Conservation (phyloP, 1,284 basidiomycete genomes). For the Mycena sp. region DNA sequence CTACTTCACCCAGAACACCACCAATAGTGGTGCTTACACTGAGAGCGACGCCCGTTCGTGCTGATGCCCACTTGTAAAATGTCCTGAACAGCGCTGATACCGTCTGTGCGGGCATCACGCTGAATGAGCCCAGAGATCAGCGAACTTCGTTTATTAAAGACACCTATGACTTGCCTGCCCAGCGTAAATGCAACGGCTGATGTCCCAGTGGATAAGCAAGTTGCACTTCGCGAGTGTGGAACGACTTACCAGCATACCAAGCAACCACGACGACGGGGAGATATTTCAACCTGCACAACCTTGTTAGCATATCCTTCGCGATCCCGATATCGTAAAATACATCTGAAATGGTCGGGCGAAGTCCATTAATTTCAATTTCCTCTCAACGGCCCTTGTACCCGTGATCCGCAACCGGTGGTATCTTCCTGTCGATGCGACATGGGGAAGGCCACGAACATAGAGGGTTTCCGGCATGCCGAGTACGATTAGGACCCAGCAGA, state of each 20-base stretch:
- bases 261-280: slow-evolving; percentile 23
- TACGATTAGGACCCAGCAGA: slow-evolving; percentile 27
- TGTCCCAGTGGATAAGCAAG: no score
- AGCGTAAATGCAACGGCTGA: slow-evolving; percentile 31
- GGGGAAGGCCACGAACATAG: slow-evolving; percentile 18
- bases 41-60: slow-evolving; percentile 28
- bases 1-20: slow-evolving; percentile 29
- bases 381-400: background rate
- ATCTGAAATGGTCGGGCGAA: slow-evolving; percentile 29
- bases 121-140: background rate
- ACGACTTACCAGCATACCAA: slow-evolving; percentile 18
- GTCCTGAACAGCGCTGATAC: slow-evolving; percentile 29
- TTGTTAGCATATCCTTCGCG: background rate
- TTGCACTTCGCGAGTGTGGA: no score
- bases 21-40: slow-evolving; percentile 30
- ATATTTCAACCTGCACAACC: slow-evolving; percentile 22
- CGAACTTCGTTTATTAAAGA: background rate
- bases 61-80: slow-evolving; percentile 28
- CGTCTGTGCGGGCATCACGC: slow-evolving; percentile 32
- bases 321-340: background rate
- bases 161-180: slow-evolving; percentile 16
- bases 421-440: slow-evolving; percentile 1
- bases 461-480: slow-evolving; percentile 28
- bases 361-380: slow-evolving; percentile 18
- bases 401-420: slow-evolving; percentile 21